Evolutionary conservation across 768 basidiomycete genomes (phyloP), one percentile per base, ranked within the genome.

Genomic region (Tephrocybe sp.): DNA sequence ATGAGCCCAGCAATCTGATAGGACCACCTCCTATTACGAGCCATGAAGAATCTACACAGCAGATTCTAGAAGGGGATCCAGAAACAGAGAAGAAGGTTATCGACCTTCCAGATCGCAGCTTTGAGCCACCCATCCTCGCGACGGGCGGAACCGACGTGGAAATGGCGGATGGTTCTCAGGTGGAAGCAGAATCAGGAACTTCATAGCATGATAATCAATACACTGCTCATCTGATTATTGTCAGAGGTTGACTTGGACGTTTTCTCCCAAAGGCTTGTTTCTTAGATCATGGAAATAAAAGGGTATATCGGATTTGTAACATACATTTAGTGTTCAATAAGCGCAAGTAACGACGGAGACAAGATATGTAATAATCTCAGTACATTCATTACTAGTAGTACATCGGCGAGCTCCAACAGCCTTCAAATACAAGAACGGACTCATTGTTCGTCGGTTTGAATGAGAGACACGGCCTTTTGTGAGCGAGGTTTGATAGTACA

Each of bases 401-500:
- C n/a, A n/a, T n/a, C n/a, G n/a, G n/a, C n/a, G n/a, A n/a, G n/a
- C n/a, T n/a, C n/a, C n/a, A n/a, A n/a, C n/a, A n/a, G n/a, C n/a
- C n/a, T n/a, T n/a, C n/a, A n/a, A n/a, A n/a, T n/a, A n/a, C n/a
- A n/a, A n/a, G n/a, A n/a, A n/a, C n/a, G n/a, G n/a, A n/a, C n/a
- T n/a, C n/a, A n/a, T n/a, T n/a, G n/a, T n/a, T n/a, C n/a, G n/a
- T n/a, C n/a, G n/a, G n/a, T n/a, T n/a, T 77, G 76, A 42, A 84
- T 81, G 28, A 84, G 61, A 17, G 77, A 71, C 40, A 80, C 60
- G 10, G 83, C 79, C 58, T 75, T 79, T 46, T 77, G 75, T 2
- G 81, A 84, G 18, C 84, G 78, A n/a, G 84, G 83, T 58, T 70
- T 79, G 56, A 86, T 74, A 17, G 71, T 64, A 57, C 84, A 85